Evolutionary conservation across 768 basidiomycete species (phyloP).

Genomic region (Dacryopinax spathularia): DNA sequence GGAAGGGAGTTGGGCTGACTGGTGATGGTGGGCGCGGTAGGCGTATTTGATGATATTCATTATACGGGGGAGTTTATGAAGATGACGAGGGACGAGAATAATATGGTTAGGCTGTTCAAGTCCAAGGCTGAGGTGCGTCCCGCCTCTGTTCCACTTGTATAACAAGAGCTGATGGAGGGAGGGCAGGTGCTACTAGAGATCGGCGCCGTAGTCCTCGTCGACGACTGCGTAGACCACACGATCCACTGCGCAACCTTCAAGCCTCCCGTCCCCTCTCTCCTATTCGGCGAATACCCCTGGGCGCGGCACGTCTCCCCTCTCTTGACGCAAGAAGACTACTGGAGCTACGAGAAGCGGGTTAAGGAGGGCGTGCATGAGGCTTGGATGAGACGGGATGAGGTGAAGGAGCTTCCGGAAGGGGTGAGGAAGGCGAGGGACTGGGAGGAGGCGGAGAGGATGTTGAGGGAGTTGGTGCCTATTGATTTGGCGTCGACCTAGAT

Average conservation of each 20-base stretch:
- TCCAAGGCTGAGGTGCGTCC: conserved; percentile 48
- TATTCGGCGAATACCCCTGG: conserved; percentile 71
- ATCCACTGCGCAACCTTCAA: conserved; percentile 38
- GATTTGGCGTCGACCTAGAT: background rate
- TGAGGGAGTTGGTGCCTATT: background rate
- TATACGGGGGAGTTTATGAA: conserved; percentile 63
- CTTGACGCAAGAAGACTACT: conserved; percentile 12
- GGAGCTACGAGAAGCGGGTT: conserved; percentile 31
- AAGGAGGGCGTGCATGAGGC: conserved; percentile 37
- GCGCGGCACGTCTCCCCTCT: conserved; percentile 40
- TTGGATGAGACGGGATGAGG: conserved; percentile 32
- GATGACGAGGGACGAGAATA: conserved; percentile 31
- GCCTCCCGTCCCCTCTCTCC: conserved; percentile 43
- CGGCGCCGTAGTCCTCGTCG: conserved; percentile 52
- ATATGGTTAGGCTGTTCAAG: conserved; percentile 31
- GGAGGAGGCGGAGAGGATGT: conserved; percentile 29
- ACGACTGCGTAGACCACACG: conserved; percentile 72
- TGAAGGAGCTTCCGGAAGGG: conserved; percentile 35
- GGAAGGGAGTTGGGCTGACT: background rate
- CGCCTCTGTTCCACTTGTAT: background rate
- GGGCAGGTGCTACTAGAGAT: conserved; percentile 55
- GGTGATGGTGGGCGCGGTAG: conserved; percentile 6
- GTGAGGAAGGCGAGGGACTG: conserved; percentile 48
- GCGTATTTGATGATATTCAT: conserved; percentile 28
- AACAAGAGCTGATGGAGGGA: no score